These are phyloP conservation scores for Penicillium fimorum DNA, from an alignment of 495 filamentous ascomycete genomes.

Conservation along the genomic window DNA sequence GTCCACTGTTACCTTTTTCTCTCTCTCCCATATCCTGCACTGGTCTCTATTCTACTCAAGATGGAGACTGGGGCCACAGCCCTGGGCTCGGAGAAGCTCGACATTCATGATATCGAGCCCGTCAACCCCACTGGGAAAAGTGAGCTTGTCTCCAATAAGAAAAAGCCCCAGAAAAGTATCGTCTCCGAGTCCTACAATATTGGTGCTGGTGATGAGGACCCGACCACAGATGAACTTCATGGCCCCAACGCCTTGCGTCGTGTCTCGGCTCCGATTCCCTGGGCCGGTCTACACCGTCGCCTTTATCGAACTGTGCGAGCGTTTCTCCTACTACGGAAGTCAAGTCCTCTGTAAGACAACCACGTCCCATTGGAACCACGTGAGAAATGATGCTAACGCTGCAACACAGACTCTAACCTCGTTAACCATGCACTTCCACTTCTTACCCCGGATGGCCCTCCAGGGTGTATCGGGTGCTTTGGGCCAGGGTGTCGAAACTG, in stretches of 20 bases:
- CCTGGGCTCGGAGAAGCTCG: neutral
- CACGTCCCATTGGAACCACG: neutral
- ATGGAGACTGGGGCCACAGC: neutral
- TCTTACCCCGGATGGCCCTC: neutral
- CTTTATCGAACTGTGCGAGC: neutral
- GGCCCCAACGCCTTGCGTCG: neutral
- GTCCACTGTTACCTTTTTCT: neutral
- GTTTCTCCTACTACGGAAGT: neutral
- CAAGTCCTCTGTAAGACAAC: neutral
- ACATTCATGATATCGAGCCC: neutral
- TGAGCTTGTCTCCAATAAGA: neutral
- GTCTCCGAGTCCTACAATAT: neutral
- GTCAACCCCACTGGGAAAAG: neutral
- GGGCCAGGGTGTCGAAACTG: conserved; percentile 20
- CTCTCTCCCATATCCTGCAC: neutral
- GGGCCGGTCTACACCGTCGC: neutral
- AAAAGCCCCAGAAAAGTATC: neutral
- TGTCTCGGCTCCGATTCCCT: neutral
- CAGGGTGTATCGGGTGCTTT: conserved; percentile 27
- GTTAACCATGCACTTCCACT: neutral
- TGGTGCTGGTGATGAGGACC: neutral
- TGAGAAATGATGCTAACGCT: neutral
- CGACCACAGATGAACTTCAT: neutral
- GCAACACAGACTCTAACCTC: neutral
- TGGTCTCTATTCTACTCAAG: neutral